Base-by-base conservation (phyloP, 108 stramenopile genomes). In the Nitzschia inconspicua region DNA sequence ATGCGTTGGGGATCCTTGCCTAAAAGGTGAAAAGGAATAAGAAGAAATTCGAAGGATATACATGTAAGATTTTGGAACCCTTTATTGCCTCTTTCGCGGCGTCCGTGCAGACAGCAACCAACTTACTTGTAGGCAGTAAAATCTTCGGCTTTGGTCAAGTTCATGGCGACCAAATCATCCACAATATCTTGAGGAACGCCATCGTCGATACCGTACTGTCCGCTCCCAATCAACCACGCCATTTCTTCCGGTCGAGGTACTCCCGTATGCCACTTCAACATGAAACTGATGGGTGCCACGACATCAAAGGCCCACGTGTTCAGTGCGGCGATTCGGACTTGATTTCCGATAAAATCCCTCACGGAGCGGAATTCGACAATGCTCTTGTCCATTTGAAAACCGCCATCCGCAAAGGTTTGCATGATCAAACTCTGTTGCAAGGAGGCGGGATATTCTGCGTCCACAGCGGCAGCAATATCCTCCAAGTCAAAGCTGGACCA, bases 241-340 rank as follows among this genome's bases (percentile, higher is more conserved):
- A 78, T 34, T 44, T 78, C 72, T 60, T 73, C 72, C 9, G 71
- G 77, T 25, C 77, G 54, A 1, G 74, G 67, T 22, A 47, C 9
- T 10, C 70, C 76, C 23, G 46, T 50, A 23, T 60, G 27, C 60
- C 66, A 77, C 36, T 77, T 77, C 2, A 58, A 19, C 13, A 13
- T 16, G 46, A 77, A 77, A 57, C 67, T 72, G 46, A 44, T 16
- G 3, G 76, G 54, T 9, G 55, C 70, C 11, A 77, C 76, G 2
- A 10, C 20, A 3, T 29, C 24, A 19, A 72, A 49, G 4, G 55
- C 47, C 67, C 68, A 70, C 10, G 70, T 68, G 42, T 55, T 63
- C 27, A 77, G 36, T 13, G 47, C 58, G 7, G 62, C 65, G 3
- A 76, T 26, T 11, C 27, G 28, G 4, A 71, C 64, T 4, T 53